These are phyloP conservation scores for Micromonas pusilla DNA, from an alignment of 139 green algal genomes.

Conservation along the genomic window DNA sequence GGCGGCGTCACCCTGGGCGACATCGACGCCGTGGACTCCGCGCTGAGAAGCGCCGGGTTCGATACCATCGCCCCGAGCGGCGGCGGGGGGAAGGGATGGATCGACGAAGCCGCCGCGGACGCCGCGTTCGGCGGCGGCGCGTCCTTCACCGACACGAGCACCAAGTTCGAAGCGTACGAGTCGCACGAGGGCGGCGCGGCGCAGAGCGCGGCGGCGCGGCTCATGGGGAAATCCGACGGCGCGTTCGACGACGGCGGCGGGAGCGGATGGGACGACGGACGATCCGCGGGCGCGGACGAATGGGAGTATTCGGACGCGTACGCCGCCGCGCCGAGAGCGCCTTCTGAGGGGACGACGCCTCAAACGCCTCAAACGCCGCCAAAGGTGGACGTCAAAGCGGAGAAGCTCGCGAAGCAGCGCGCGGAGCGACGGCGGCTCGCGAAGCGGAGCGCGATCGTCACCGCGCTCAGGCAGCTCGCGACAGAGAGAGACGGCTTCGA, in stretches of 20 bases:
- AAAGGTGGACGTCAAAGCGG: background rate
- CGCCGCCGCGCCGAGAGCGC: no score
- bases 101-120: background rate
- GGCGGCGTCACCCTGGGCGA: background rate
- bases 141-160: no score
- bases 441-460: slow-evolving; percentile 5
- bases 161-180: no score
- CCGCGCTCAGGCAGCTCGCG: background rate
- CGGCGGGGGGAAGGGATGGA: no score
- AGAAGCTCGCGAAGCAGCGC: background rate
- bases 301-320: no score
- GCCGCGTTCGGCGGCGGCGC: no score
- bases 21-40: background rate
- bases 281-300: background rate
- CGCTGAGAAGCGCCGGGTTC: no score
- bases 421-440: background rate
- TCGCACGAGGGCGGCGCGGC: no score
- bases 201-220: no score
- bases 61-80: no score
- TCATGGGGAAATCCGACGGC: background rate
- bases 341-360: background rate
- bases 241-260: background rate
- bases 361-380: background rate
- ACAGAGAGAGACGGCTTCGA: slow-evolving; percentile 6
- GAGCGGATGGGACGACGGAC: background rate